Evolutionary conservation across 352 stramenopile genomes (phyloP), one percentile per base, ranked within the genome.

Genomic region (Phytophthora chlamydospora): DNA sequence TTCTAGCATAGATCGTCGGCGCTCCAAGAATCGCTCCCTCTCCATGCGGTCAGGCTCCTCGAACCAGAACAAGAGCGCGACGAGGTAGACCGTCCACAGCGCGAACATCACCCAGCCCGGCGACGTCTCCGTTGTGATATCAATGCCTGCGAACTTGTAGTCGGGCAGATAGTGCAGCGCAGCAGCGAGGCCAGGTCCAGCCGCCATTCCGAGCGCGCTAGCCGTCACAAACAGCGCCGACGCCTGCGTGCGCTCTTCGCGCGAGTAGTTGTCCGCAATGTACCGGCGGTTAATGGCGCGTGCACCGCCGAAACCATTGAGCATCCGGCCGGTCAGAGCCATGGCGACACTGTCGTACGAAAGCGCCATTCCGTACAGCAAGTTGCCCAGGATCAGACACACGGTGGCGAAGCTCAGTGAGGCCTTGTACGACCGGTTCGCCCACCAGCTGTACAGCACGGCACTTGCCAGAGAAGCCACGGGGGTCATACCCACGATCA

Each of bases 401-500:
- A 84, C 58, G 0, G 84, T 91, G 16, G 90, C 90, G 36, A 94
- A 91, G 33, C 94, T 58, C n/a, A 97, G 66, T 33, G 91, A 92
- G 13, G 41, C 59, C 59, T 91, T 92, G 74, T 97, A 97, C 55
- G 86, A 96, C 5, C 72, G 84, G 68, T 97, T 97, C 14, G 90
- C 90, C 91, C 91, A 97, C 90, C 92, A 98, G 52, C 85, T 97
- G 77, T 98, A 98, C 12, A 98, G 74, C 17, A 99, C 73, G 0
- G 93, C 95, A 46, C 91, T 97, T 27, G 95, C 58, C 59, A 98
- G 89, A 11, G 96, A 97, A n/a, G 97, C 95, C 35, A 98, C 85
- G 12, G 97, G 94, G 14, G 97, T 98, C 93, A 98, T 98, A 52
- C 96, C 97, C 61, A 99, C 97, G 49, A 99, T 98, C 9, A 98